phyloP scores from a whole-genome alignment of 129 eudicot species.

The Chrysanthemum makinoi region DNA sequence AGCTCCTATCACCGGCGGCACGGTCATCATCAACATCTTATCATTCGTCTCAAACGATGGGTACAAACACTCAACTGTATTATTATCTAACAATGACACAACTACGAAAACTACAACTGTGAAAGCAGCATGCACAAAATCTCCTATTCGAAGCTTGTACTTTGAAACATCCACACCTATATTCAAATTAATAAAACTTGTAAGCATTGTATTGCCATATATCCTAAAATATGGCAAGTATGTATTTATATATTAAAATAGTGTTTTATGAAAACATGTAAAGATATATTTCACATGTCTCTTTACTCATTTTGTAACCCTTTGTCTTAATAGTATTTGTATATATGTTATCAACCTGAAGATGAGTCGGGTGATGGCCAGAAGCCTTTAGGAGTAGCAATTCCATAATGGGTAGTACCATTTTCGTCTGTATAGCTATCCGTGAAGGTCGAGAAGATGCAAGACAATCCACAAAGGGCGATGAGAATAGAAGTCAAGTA shows the following conservation, averaged over 20 bases:
- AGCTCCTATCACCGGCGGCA: constrained; percentile 71
- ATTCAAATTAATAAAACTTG: background rate
- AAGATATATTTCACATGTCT: no score
- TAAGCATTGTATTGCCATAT: background rate
- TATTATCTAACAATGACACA: constrained; percentile 56
- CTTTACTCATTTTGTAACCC: no score
- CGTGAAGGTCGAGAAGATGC: constrained; percentile 69
- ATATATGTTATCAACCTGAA: constrained; percentile 16
- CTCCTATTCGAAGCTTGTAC: constrained; percentile 53
- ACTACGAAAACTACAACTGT: constrained; percentile 48
- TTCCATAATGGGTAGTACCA: constrained; percentile 56
- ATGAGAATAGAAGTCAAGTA: constrained; percentile 46
- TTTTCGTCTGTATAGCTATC: constrained; percentile 61
- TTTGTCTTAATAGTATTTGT: no score
- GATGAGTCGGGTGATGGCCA: constrained; percentile 40
- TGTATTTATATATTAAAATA: no score
- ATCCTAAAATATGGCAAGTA: no score
- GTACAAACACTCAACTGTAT: constrained; percentile 58
- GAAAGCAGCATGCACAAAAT: constrained; percentile 59
- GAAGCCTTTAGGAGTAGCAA: constrained; percentile 57
- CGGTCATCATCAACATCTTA: constrained; percentile 49
- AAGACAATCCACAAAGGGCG: constrained; percentile 46
- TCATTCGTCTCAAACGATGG: constrained; percentile 49
- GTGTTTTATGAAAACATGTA: no score
- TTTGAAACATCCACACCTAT: constrained; percentile 24